Evolutionary conservation across 345 rosid species (phyloP).

Genomic region (Conringia planisiliqua): DNA sequence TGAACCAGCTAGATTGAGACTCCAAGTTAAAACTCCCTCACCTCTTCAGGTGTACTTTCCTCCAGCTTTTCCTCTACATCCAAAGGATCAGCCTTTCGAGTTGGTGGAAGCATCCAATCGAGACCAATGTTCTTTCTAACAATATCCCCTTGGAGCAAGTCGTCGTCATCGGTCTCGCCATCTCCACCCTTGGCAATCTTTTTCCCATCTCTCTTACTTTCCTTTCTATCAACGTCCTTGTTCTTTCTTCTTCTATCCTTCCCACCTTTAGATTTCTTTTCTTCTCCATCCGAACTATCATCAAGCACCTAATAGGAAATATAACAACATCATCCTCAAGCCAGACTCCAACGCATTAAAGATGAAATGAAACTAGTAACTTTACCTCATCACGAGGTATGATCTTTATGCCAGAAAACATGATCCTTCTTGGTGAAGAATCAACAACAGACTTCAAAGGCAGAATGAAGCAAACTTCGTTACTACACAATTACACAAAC

Average conservation of each 20-base stretch:
- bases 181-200: not conserved
- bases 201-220: not conserved
- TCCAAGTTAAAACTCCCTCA: constrained; percentile 12
- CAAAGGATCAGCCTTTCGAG: constrained; percentile 35
- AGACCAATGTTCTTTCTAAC: constrained; percentile 70
- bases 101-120: constrained; percentile 86
- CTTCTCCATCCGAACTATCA: constrained; percentile 34
- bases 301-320: constrained; percentile 36
- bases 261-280: not conserved
- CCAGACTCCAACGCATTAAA: not conserved
- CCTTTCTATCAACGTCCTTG: not conserved
- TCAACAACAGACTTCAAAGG: not conserved
- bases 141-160: constrained; percentile 34
- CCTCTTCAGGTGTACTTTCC: constrained; percentile 55
- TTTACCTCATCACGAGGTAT: constrained; percentile 63
- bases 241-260: not conserved
- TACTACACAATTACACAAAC: not conserved
- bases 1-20: not conserved
- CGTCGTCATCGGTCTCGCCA: constrained; percentile 44
- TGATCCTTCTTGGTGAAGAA: constrained; percentile 9
- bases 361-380: not conserved
- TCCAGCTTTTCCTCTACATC: constrained; percentile 37
- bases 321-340: constrained; percentile 1
- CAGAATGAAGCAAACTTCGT: not conserved
- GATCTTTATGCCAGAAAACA: constrained; percentile 75